phyloP scores from a whole-genome alignment of 179 eudicot genomes.

The Silene vulgaris region DNA sequence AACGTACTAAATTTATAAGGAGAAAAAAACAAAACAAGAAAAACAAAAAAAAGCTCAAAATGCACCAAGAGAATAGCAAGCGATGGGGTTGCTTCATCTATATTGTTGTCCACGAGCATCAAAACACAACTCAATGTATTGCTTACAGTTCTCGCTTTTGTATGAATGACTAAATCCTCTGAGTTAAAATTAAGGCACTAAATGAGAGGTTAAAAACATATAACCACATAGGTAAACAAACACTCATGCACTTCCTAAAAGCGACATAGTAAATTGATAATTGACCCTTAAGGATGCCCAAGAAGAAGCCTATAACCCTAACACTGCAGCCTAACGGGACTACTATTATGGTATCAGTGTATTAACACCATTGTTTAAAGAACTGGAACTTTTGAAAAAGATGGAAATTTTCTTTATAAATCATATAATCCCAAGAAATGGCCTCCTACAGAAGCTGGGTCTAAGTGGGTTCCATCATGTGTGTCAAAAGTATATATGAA shows the following conservation, averaged over 20 bases:
- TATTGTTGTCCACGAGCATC: too few relatives aligned
- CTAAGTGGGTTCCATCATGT: not conserved
- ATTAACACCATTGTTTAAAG: not conserved
- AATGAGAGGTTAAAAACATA: not conserved
- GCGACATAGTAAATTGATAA: conserved; percentile 4
- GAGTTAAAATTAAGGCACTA: not conserved
- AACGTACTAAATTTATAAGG: too few relatives aligned
- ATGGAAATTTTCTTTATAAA: not conserved
- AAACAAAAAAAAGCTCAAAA: too few relatives aligned
- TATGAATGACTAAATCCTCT: not conserved
- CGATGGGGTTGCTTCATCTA: too few relatives aligned
- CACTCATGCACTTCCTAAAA: not conserved
- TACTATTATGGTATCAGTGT: not conserved
- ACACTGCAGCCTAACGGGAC: not conserved
- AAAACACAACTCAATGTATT: not conserved
- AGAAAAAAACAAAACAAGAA: too few relatives aligned
- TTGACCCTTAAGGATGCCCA: not conserved
- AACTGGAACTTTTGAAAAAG: not conserved
- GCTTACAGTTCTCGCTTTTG: not conserved
- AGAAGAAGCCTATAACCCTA: not conserved
- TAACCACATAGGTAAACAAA: not conserved
- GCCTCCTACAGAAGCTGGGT: not conserved
- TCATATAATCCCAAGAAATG: not conserved
- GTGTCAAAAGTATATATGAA: not conserved
- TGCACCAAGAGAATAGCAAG: too few relatives aligned